phyloP scores from a whole-genome alignment of 2,329 filamentous ascomycete species.

The Fusarium tjaetaba region DNA sequence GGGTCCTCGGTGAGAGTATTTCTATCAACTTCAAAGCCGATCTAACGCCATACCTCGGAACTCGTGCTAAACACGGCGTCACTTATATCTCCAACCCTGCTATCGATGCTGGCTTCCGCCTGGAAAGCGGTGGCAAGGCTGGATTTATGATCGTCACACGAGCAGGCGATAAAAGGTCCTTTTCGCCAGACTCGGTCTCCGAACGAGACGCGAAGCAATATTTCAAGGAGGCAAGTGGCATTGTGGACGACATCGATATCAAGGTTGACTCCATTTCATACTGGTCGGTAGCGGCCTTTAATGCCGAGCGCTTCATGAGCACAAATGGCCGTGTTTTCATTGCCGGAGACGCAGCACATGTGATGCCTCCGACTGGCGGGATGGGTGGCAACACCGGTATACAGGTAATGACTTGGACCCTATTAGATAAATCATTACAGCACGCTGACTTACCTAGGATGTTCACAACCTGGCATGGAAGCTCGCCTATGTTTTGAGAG shows the following conservation, averaged over 20 bases:
- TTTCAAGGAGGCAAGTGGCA: background rate
- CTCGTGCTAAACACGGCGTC: background rate
- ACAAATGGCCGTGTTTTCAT: background rate
- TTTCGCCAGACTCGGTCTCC: background rate
- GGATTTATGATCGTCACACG: background rate
- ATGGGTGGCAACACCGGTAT: background rate
- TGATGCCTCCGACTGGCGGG: background rate
- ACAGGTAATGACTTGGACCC: background rate
- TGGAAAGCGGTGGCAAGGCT: background rate
- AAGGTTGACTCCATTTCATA: background rate
- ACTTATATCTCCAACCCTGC: background rate
- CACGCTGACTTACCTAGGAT: background rate
- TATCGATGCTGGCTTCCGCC: background rate
- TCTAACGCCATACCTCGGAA: background rate
- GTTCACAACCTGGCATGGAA: background rate
- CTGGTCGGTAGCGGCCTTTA: background rate
- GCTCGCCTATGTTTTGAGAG: background rate
- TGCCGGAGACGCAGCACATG: background rate
- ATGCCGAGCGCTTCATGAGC: background rate
- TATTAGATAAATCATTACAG: no score
- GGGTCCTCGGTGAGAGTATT: background rate
- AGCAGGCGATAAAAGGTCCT: background rate
- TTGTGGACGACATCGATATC: background rate
- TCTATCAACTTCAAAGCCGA: background rate
- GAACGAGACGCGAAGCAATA: background rate